phyloP scores from a whole-genome alignment of 441 rosid genomes.

The Aleurites moluccanus region DNA sequence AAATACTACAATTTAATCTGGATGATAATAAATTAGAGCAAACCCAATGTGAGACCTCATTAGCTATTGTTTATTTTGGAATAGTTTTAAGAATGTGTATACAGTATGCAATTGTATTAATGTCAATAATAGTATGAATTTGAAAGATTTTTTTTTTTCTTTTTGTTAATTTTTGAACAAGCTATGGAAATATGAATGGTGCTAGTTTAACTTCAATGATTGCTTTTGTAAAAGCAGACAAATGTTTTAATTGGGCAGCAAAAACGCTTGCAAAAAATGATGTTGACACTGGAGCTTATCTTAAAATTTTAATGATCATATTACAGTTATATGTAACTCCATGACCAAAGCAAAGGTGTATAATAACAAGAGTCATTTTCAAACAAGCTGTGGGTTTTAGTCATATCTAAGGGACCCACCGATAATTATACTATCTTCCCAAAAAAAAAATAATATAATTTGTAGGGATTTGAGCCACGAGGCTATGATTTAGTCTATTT shows the following conservation, averaged over 20 bases:
- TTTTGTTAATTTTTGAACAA: neutral
- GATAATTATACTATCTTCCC: neutral
- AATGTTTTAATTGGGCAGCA: slow-evolving; percentile 3
- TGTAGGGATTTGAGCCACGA: slow-evolving; percentile 34
- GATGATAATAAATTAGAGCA: too few relatives aligned
- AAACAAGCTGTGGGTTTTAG: slow-evolving; percentile 16
- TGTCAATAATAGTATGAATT: too few relatives aligned
- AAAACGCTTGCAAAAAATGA: neutral
- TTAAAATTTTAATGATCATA: neutral
- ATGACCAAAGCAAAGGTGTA: neutral
- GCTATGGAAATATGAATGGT: neutral
- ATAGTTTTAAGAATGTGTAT: too few relatives aligned
- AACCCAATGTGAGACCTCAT: neutral
- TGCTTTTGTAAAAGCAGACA: neutral
- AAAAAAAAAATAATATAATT: too few relatives aligned
- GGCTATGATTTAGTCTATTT: neutral
- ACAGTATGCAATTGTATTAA: too few relatives aligned
- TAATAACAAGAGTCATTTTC: slow-evolving; percentile 13
- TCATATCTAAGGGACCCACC: slow-evolving; percentile 1
- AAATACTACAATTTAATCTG: too few relatives aligned
- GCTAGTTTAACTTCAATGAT: neutral
- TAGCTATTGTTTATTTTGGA: too few relatives aligned
- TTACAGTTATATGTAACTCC: neutral
- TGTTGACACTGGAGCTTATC: slow-evolving; percentile 8
- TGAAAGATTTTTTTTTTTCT: neutral